A percentile compares a stretch with the other conserved stretches of the same genome.
phyloP scores from a whole-genome alignment of 257 asterid genomes.

The Oldenlandia corymbosa region DNA sequence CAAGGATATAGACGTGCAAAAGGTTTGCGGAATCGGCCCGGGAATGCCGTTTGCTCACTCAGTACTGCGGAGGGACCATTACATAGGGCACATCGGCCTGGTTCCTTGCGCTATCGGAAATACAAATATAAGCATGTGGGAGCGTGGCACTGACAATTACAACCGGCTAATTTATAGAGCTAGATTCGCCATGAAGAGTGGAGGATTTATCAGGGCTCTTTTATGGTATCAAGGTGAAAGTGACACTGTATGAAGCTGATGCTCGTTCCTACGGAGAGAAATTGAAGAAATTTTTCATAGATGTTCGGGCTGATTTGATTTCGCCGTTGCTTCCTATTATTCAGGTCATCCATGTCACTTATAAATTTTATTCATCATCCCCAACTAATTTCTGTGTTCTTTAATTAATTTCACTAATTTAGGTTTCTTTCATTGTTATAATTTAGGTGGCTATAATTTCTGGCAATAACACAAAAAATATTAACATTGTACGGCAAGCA shows the following conservation, averaged over 20 bases:
- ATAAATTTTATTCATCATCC: no score
- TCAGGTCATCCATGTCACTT: no score
- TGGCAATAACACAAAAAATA: conserved; percentile 25
- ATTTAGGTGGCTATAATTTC: conserved; percentile 35
- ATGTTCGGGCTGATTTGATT: conserved; percentile 24
- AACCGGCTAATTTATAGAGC: conserved; percentile 24
- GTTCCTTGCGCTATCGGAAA: conserved; percentile 42
- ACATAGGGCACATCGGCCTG: conserved; percentile 22
- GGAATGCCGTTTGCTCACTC: conserved; percentile 33
- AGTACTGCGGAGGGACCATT: conserved; percentile 22
- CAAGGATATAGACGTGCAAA: conserved; percentile 25
- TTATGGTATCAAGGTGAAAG: conserved; percentile 46
- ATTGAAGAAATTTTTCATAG: conserved; percentile 20
- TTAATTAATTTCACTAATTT: no score
- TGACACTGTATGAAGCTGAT: conserved; percentile 12
- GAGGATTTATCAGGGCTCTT: conserved; percentile 21
- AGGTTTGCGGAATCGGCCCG: conserved; percentile 32
- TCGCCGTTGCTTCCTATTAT: conserved; percentile 22
- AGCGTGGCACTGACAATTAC: conserved; percentile 22
- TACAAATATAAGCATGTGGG: conserved; percentile 30
- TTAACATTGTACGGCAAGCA: conserved; percentile 27
- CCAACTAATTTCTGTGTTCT: no score
- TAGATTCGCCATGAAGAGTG: conserved; percentile 9
- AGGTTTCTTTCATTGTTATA: no score
- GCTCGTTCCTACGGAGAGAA: conserved; percentile 21